Base-by-base conservation (phyloP, 2,329 filamentous ascomycete species). In the Colletotrichum zoysiae region DNA sequence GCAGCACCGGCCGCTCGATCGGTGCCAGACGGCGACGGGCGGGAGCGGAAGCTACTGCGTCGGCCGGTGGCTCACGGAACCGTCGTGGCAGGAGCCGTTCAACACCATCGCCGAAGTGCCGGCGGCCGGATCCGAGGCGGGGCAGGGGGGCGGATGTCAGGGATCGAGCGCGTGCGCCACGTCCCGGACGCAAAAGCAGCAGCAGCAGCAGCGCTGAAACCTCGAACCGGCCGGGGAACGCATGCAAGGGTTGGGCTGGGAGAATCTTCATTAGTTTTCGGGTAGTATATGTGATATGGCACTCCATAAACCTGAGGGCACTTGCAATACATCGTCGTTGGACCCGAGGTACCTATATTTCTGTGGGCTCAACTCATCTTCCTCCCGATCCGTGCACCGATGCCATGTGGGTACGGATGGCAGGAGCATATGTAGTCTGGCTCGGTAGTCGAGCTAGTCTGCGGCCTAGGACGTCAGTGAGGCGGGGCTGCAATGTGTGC, bases 41-140 rank as follows among this genome's bases (percentile, higher is more conserved):
- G 55, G 51, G 1, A 55, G 38, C 58, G 40, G n/a, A 12, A 64
- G 14, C 33, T 59, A 69, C 23, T 53, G 53, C 5, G 65, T 71
- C 5, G 69, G 65, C 4, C 46, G 65, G 26, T 71, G 69, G 69
- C 35, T 71, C n/a, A 71, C 69, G 53, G 59, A 71, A 30, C 69
- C 69, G 33, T 59, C 59, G 26, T 68, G 65, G 59, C 65, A 71
- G 55, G 69, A 69, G 33, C 69, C 69, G 46, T 71, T 69, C 69
- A 64, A 71, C 59, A 64, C 35, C 53, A 69, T 71, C 50, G 69
- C 65, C 26, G 69, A 69, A 48, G 69, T 71, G 53, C 55, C 69
- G 20, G 69, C 65, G 40, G 69, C 40, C 38, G 65, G 53, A 53
- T 59, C 65, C 18, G 55, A 59, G 12, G n/a, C 65, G 30, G 59